Evolutionary conservation across 495 filamentous ascomycete species (phyloP).

Genomic region (Corynascus novoguineensis): DNA sequence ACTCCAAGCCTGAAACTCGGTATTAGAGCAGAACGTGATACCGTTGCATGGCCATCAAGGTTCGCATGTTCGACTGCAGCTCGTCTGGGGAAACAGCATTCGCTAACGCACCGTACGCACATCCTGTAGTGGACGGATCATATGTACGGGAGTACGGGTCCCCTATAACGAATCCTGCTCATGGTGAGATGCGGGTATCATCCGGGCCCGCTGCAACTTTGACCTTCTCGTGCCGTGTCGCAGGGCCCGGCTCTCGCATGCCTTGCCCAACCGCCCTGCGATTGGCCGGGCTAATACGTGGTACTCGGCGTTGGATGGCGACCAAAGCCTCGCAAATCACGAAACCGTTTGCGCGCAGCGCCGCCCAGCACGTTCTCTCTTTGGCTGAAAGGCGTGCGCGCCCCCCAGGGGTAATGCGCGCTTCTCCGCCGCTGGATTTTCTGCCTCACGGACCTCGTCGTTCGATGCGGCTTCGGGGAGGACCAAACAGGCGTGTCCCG

Average conservation of each 20-base stretch:
- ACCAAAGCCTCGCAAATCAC: conserved; percentile 13
- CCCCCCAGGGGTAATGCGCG: not conserved
- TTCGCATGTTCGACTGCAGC: not conserved
- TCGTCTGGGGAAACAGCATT: not conserved
- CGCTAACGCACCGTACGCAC: not conserved
- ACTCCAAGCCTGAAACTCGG: too few relatives aligned
- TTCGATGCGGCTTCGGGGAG: not conserved
- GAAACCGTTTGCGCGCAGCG: conserved; percentile 7
- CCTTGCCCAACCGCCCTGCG: not conserved
- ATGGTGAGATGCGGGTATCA: conserved; percentile 10
- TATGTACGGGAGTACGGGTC: too few relatives aligned
- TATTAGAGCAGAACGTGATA: too few relatives aligned
- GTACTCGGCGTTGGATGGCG: conserved; percentile 6
- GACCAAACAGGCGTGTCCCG: not conserved
- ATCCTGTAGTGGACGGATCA: too few relatives aligned
- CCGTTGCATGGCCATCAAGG: not conserved
- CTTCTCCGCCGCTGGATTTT: not conserved
- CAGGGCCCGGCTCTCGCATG: conserved; percentile 2
- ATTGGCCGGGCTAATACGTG: conserved; percentile 2
- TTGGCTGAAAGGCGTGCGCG: conserved; percentile 5
- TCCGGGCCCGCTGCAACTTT: conserved; percentile 8
- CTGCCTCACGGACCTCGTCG: conserved; percentile 5
- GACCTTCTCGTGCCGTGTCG: conserved; percentile 3
- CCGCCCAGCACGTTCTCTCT: conserved; percentile 3
- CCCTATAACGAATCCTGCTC: too few relatives aligned